Base-by-base conservation (phyloP, 176 grass and related monocot species). In the Carex scoparia region DNA sequence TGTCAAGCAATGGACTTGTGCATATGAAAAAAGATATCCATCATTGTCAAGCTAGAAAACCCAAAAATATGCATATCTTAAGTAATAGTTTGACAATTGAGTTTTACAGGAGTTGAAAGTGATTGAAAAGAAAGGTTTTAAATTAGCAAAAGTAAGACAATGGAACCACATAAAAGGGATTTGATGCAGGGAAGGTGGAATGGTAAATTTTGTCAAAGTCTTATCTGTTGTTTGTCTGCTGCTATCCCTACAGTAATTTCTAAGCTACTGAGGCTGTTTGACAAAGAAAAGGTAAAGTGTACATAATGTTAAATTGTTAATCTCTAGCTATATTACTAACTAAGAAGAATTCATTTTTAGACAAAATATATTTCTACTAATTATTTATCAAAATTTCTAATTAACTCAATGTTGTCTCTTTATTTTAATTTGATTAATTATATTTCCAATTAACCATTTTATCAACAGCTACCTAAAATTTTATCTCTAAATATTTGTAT, bases 21-120 rank as follows among this genome's bases (percentile, higher is more conserved):
- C 51, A 56, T 10, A 79, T 30, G 53, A 58, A 79, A 58, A 58
- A 18, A 37, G 72, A 55, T 15, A 55, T 19, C 48, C 48, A 30
- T 76, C 72, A 16, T 14, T 31, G 14, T 76, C 48, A 76, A 55
- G 11, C 10, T 72, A 54, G 72, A 15, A 15, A 76, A 76, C 7
- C 18, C 12, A 8, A 54, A 78, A 78, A 27, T 31, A 53, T 44
- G 18, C 69, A 10, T 58, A 79, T 10, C 2, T 57, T 33, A 3
- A 10, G 15, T 37, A 70, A 40, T 18, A 70, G n/a, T 42, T 35
- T 42, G 67, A 70, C 28, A 51, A 35, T 33, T 31, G 28, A 37
- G 74, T 7, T 58, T 79, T n/a, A 58, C 12, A 30, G 28, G 28
- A 79, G 74, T 56, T 79, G 74, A 79, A 79, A 58, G 30, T 78